Percentiles rank a stretch among this genome's conserved stretches.
Conservation (phyloP, 108 stramenopile genomes). For the Pseudonitzschia multistriata region DNA sequence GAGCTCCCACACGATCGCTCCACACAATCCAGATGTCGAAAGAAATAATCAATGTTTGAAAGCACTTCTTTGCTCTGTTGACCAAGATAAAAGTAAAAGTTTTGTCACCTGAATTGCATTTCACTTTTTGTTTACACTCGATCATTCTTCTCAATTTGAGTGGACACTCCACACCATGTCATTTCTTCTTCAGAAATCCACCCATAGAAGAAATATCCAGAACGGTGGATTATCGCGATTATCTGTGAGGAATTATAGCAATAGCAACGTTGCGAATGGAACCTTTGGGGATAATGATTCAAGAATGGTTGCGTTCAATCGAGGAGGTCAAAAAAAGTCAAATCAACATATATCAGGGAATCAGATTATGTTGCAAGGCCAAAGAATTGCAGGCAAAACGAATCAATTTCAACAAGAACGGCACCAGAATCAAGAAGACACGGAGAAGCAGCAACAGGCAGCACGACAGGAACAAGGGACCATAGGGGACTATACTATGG, state of each 20-base stretch:
- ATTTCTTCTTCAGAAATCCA: constrained; percentile 8
- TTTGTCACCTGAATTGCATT: too few species aligned
- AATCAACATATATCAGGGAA: constrained; percentile 17
- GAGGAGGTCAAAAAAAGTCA: not conserved
- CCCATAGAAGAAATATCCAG: not conserved
- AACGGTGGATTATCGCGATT: not conserved
- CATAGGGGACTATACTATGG: constrained; percentile 26
- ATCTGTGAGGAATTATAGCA: constrained; percentile 2
- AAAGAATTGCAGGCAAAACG: not conserved
- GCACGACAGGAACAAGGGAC: constrained; percentile 16
- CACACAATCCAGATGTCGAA: too few species aligned
- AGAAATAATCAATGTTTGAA: too few species aligned
- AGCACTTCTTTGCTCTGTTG: too few species aligned
- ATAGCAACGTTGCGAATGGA: not conserved
- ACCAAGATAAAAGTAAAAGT: too few species aligned
- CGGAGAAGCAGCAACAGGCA: constrained; percentile 5
- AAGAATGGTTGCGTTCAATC: constrained; percentile 6
- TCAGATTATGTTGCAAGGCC: constrained; percentile 28
- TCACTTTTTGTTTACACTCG: too few species aligned
- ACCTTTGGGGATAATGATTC: not conserved
- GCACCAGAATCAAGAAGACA: not conserved
- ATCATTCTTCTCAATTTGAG: too few species aligned
- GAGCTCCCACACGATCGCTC: too few species aligned
- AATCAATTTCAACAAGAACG: constrained; percentile 8
- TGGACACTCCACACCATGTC: too few species aligned